Percentiles rank a stretch among this genome's conserved stretches.
These are phyloP conservation scores for Diophrys sp. DNA, from an alignment of 73 alveolate genomes.

Conservation along the genomic window DNA sequence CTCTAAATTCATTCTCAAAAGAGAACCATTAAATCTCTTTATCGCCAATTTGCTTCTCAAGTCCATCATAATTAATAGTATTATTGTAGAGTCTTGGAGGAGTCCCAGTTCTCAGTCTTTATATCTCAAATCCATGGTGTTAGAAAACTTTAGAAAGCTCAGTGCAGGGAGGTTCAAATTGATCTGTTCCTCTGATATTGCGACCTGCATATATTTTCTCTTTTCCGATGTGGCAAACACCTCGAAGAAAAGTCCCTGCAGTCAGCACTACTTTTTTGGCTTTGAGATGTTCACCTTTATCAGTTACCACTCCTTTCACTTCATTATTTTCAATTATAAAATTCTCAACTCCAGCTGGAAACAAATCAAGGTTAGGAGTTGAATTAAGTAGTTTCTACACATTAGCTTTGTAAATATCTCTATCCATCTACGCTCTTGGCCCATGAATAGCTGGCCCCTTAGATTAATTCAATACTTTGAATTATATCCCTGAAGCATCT, in stretches of 20 bases:
- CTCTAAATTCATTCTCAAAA: constrained; percentile 31
- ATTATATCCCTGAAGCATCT: constrained; percentile 64
- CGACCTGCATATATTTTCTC: constrained; percentile 61
- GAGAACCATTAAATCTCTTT: constrained; percentile 32
- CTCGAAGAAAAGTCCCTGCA: constrained; percentile 73
- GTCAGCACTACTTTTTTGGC: constrained; percentile 50
- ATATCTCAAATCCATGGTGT: constrained; percentile 41
- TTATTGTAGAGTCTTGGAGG: constrained; percentile 47
- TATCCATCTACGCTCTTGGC: constrained; percentile 69
- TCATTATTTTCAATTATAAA: constrained; percentile 9
- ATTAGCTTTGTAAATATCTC: constrained; percentile 58
- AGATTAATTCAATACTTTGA: constrained; percentile 55
- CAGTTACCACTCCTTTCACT: constrained; percentile 29
- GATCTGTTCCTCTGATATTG: constrained; percentile 44
- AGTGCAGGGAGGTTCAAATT: constrained; percentile 63
- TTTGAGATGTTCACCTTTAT: constrained; percentile 39
- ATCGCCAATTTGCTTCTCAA: constrained; percentile 44
- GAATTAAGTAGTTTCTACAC: constrained; percentile 28
- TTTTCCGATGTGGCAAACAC: constrained; percentile 50
- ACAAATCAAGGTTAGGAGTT: constrained; percentile 19
- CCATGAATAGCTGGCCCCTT: constrained; percentile 78
- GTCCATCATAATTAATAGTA: constrained; percentile 36
- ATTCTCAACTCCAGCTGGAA: constrained; percentile 40
- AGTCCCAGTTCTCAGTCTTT: constrained; percentile 67
- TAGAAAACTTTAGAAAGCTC: constrained; percentile 52